A percentile compares a stretch with the other conserved stretches of the same genome.
phyloP scores from a whole-genome alignment of 306 rosid genomes.

The Trifolium fragiferum region DNA sequence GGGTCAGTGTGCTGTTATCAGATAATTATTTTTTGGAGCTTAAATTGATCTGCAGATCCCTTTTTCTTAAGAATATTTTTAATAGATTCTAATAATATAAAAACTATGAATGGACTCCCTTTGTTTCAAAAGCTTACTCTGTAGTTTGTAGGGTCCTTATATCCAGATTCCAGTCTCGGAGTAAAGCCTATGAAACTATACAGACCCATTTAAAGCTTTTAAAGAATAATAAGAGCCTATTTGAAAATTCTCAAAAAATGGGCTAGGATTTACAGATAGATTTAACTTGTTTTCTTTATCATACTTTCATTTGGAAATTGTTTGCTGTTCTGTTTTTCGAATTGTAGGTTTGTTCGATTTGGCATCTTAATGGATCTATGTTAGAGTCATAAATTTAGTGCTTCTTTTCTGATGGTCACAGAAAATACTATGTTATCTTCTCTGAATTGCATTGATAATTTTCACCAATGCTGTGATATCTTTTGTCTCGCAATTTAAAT shows the following conservation, averaged over 20 bases:
- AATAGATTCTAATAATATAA: background rate
- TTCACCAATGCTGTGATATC: background rate
- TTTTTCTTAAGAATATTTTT: background rate
- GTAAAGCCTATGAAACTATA: slow-evolving; percentile 19
- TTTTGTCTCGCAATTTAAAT: slow-evolving; percentile 16
- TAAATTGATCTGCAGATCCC: slow-evolving; percentile 4
- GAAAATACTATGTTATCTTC: slow-evolving; percentile 20
- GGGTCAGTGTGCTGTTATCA: slow-evolving; percentile 55
- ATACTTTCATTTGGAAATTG: background rate
- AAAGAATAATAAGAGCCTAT: background rate
- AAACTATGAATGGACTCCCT: slow-evolving; percentile 7
- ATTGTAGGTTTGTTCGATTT: background rate
- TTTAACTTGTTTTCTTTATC: slow-evolving; percentile 17
- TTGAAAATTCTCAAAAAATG: background rate
- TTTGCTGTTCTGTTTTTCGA: background rate
- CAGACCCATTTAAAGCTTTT: slow-evolving; percentile 3
- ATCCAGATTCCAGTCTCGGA: background rate
- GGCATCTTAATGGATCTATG: background rate
- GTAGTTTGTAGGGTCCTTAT: background rate
- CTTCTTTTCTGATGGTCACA: slow-evolving; percentile 13
- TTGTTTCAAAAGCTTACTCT: background rate
- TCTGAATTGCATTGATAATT: slow-evolving; percentile 2
- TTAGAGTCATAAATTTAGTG: slow-evolving; percentile 14
- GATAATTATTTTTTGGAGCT: slow-evolving; percentile 20
- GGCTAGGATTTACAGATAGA: background rate